phyloP scores from a whole-genome alignment of 257 asterid genomes.

The Ilex asprella region DNA sequence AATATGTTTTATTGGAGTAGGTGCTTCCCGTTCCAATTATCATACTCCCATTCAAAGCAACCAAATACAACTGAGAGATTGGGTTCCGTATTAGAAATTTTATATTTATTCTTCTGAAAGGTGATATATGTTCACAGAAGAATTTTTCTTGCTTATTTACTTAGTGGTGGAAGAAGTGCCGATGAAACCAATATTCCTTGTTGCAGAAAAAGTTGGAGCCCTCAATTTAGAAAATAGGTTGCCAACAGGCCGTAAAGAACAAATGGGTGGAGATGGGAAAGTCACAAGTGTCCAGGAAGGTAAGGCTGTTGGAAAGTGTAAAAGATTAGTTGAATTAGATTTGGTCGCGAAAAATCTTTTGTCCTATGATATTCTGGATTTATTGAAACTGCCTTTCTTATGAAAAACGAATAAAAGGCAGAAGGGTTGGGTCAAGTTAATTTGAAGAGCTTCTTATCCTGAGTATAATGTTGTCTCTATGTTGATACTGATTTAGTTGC shows the following conservation, averaged over 20 bases:
- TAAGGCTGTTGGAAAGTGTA: constrained; percentile 14
- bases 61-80: too few relatives aligned
- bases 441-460: too few relatives aligned
- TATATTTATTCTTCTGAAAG: background rate
- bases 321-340: background rate
- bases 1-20: too few relatives aligned
- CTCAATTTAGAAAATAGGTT: constrained; percentile 66
- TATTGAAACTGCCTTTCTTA: too few relatives aligned
- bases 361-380: too few relatives aligned
- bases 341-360: background rate
- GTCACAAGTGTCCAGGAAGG: constrained; percentile 73
- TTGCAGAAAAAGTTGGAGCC: constrained; percentile 67
- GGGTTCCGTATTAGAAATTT: too few relatives aligned
- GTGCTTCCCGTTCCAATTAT: too few relatives aligned
- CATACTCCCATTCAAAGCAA: too few relatives aligned
- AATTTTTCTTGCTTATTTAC: background rate
- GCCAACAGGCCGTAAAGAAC: constrained; percentile 82
- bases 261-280: constrained; percentile 85
- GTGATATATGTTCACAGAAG: background rate
- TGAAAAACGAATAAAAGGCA: too few relatives aligned
- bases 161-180: constrained; percentile 1
- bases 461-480: too few relatives aligned
- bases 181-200: constrained; percentile 12
- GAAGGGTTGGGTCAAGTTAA: too few relatives aligned
- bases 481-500: too few relatives aligned